Percentiles rank a stretch among this genome's conserved stretches.
Conservation (phyloP, 257 asterid genomes). For the Nicotiana paniculata region DNA sequence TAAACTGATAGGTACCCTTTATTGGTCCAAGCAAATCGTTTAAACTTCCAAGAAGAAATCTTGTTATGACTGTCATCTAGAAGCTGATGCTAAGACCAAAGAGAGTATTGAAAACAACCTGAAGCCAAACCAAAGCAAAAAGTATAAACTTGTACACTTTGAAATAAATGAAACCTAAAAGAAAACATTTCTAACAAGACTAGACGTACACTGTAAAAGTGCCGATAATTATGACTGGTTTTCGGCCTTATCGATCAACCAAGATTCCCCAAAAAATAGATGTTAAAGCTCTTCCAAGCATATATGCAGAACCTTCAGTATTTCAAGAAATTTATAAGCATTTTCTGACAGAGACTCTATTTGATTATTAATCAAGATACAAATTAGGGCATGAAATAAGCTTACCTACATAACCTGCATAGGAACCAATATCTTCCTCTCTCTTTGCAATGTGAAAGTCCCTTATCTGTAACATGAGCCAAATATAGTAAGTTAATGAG, state of each 20-base stretch:
- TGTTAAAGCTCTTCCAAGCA: conserved; percentile 84
- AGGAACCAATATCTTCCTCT: conserved; percentile 35
- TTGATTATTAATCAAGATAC: not conserved
- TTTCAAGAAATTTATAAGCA: not conserved
- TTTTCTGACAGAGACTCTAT: no score
- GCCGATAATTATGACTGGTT: conserved; percentile 60
- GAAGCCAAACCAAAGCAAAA: conserved; percentile 18
- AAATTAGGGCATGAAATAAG: not conserved
- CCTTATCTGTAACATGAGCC: conserved; percentile 17
- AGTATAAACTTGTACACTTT: not conserved
- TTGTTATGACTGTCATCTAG: conserved; percentile 77
- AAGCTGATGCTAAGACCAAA: conserved; percentile 69
- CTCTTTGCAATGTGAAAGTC: conserved; percentile 33
- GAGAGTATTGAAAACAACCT: conserved; percentile 68
- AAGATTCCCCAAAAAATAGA: conserved; percentile 75
- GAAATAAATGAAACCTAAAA: not conserved
- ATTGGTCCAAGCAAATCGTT: conserved; percentile 84
- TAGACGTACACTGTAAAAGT: conserved; percentile 23
- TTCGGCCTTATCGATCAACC: conserved; percentile 80
- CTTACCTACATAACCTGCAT: conserved; percentile 41
- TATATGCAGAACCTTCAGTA: conserved; percentile 60
- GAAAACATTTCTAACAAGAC: not conserved
- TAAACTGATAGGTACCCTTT: conserved; percentile 32
- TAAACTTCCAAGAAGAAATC: conserved; percentile 81
- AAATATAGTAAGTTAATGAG: not conserved